Base-by-base conservation (phyloP, 2,329 filamentous ascomycete species). In the Colletotrichum plurivorum region DNA sequence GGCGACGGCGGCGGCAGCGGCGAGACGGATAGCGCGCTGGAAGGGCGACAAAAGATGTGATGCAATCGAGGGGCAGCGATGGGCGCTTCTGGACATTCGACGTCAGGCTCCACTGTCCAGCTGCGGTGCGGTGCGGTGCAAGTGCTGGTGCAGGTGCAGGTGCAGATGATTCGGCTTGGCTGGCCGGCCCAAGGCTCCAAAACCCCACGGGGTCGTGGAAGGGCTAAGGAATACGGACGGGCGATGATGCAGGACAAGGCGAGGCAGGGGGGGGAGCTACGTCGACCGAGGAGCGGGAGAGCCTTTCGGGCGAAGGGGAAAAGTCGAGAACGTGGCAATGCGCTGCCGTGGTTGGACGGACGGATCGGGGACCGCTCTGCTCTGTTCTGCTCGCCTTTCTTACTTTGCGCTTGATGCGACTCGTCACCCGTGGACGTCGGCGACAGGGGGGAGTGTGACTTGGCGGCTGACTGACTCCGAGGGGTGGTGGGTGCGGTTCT, bases 281-380 rank as follows among this genome's bases (percentile, higher is more conserved):
- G 41, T n/a, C 13, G 53, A 41, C 18, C 52, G 20, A 36, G 25
- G 54, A 25, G 27, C 46, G 25, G 13, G 9, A 43, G 61, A 70
- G 71, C 65, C 72, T 72, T 66, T 73, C 73, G 73, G 73, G 70
- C 73, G 73, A 73, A 71, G 62, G 73, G 72, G 61, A 25, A 49
- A 68, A 54, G 31, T 63, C 16, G 57, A 70, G 39, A 69, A 68
- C 58, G 67, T 68, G 67, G 67, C 46, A 63, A 70, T 41, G 52
- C 46, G 59, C 58, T 62, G 56, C 54, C 60, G 60, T 61, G 70
- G 61, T 71, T 72, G 71, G 76, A 75, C 71, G 57, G 56, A 46
- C 48, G 45, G 63, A 56, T 66, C 36, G 36, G 66, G 18, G 27
- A 43, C 63, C 46, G 39, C 36, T 45, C 54, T 59, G 46, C 22